A percentile compares a stretch with the other conserved stretches of the same genome.
phyloP scores from a whole-genome alignment of 129 eudicot species.

The Saussurea involucrata region DNA sequence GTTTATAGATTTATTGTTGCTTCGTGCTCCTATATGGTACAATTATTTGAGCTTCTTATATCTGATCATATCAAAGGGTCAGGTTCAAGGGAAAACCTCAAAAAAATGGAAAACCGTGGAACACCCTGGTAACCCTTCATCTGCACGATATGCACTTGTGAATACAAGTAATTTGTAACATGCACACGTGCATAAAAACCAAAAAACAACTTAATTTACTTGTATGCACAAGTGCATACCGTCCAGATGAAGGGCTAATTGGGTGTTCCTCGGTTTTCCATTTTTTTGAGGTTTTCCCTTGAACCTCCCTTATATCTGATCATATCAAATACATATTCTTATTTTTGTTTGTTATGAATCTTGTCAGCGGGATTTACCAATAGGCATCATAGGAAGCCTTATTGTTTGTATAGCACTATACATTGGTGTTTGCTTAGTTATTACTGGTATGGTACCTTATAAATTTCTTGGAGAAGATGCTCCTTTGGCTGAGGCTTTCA shows the following conservation, averaged over 20 bases:
- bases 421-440: constrained; percentile 84
- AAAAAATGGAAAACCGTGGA: too few species aligned
- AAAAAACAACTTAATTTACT: too few species aligned
- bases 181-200: too few species aligned
- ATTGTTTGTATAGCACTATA: constrained; percentile 64
- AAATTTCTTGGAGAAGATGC: constrained; percentile 85
- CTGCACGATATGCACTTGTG: too few species aligned
- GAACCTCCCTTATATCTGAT: neutral
- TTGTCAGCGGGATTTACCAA: constrained; percentile 84
- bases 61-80: neutral
- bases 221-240: too few species aligned
- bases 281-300: too few species aligned
- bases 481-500: constrained; percentile 89
- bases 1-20: neutral
- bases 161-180: too few species aligned
- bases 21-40: neutral
- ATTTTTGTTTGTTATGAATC: neutral
- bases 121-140: too few species aligned
- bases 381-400: constrained; percentile 96
- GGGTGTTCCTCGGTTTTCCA: too few species aligned
- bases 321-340: neutral
- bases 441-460: constrained; percentile 97
- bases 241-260: too few species aligned
- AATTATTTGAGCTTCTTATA: neutral
- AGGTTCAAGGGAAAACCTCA: too few species aligned